These are phyloP conservation scores for Podospora conica DNA, from an alignment of 495 filamentous ascomycete species.

Conservation along the genomic window DNA sequence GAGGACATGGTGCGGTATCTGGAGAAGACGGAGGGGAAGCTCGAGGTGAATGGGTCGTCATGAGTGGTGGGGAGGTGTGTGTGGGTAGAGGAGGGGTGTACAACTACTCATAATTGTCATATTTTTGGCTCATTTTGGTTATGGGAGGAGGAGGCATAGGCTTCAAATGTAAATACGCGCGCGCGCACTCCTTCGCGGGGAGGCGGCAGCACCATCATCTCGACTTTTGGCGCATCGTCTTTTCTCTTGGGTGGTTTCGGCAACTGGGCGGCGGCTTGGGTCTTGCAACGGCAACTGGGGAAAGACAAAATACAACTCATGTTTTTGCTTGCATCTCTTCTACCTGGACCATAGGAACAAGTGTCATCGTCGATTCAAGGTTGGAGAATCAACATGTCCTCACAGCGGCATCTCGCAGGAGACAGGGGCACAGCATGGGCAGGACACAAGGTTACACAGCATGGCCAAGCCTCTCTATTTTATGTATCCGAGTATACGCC, in stretches of 20 bases:
- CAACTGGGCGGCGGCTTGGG: neutral
- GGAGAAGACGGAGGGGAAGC: conserved; percentile 57
- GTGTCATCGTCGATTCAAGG: no score
- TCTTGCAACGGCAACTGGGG: neutral
- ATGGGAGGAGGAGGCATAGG: neutral
- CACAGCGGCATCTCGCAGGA: neutral
- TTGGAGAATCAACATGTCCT: neutral
- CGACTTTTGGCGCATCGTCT: no score
- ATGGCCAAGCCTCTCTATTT: conserved; percentile 2
- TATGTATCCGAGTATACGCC: conserved; percentile 10
- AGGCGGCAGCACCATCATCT: neutral
- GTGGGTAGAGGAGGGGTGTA: neutral
- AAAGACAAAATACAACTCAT: neutral
- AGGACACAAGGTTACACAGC: neutral
- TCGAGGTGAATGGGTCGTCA: conserved; percentile 34
- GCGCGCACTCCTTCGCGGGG: neutral
- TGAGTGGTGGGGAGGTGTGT: neutral
- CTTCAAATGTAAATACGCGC: neutral
- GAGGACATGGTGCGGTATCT: conserved; percentile 78
- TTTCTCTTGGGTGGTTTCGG: neutral
- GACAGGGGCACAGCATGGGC: neutral
- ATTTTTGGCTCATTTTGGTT: neutral
- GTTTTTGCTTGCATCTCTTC: no score
- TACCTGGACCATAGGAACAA: no score
- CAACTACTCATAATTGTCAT: neutral